phyloP scores from a whole-genome alignment of 2,329 filamentous ascomycete species.

The Stenocarpella maydis region DNA sequence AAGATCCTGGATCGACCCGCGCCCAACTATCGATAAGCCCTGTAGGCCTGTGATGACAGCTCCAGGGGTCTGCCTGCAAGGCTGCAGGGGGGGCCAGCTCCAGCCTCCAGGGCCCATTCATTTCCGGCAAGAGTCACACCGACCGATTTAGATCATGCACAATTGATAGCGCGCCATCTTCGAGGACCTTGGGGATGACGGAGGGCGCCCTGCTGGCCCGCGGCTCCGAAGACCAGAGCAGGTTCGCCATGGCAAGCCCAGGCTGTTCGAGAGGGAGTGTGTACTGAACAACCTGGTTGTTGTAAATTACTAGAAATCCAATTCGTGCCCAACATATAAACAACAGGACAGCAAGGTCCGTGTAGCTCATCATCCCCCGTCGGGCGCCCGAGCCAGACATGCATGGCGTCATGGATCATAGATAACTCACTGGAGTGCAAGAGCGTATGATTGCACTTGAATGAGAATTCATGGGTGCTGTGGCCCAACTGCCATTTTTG shows the following conservation, averaged over 20 bases:
- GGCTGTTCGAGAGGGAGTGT: too few relatives aligned
- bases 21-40: conserved; percentile 16
- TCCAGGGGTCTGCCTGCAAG: not conserved
- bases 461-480: not conserved
- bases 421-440: not conserved
- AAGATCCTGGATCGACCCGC: conserved; percentile 4
- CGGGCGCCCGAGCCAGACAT: conserved; percentile 1
- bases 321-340: not conserved
- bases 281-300: too few relatives aligned
- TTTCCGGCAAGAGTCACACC: not conserved
- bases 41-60: conserved; percentile 5
- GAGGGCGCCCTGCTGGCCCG: conserved; percentile 24
- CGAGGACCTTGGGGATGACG: conserved; percentile 16
- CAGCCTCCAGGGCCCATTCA: not conserved
- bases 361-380: not conserved
- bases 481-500: not conserved
- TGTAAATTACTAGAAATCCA: too few relatives aligned
- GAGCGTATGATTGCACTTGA: too few relatives aligned
- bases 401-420: conserved; percentile 1
- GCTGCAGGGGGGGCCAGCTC: not conserved
- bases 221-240: conserved; percentile 21
- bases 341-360: not conserved
- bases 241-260: not conserved
- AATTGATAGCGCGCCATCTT: conserved; percentile 9
- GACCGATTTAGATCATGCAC: not conserved